Conservation (phyloP, 2,329 filamentous ascomycete genomes). For the Fusarium agapanthi region DNA sequence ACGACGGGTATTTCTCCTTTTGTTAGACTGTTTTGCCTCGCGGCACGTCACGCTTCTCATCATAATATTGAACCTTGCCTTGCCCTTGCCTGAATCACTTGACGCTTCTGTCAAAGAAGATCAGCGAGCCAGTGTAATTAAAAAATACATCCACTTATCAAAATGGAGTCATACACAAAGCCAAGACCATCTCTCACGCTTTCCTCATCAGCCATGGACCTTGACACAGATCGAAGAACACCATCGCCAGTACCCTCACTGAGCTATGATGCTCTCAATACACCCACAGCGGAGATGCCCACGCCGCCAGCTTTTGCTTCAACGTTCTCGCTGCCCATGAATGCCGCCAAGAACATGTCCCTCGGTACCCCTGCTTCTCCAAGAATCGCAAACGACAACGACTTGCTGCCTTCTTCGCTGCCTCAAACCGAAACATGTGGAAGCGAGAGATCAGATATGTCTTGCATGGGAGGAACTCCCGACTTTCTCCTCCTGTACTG, state of each 20-base stretch:
- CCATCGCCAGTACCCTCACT: slow-evolving; percentile 32
- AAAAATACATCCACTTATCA: background rate
- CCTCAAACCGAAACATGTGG: slow-evolving; percentile 18
- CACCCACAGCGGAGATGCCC: slow-evolving; percentile 27
- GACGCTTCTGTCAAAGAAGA: background rate
- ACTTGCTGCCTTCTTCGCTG: slow-evolving; percentile 10
- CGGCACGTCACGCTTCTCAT: slow-evolving; percentile 3
- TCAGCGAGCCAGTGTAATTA: background rate
- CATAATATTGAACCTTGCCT: background rate
- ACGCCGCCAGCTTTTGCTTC: slow-evolving; percentile 30
- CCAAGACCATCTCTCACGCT: slow-evolving; percentile 15
- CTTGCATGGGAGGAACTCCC: slow-evolving; percentile 20
- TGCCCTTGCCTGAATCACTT: background rate
- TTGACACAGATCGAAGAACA: slow-evolving; percentile 26
- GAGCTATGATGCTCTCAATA: slow-evolving; percentile 26
- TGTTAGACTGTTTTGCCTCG: slow-evolving; percentile 31
- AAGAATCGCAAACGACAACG: slow-evolving; percentile 6
- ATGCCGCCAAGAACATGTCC: slow-evolving; percentile 12
- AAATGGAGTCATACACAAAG: slow-evolving; percentile 30
- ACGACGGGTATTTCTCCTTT: slow-evolving; percentile 1
- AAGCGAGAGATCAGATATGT: slow-evolving; percentile 6
- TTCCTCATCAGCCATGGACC: slow-evolving; percentile 30
- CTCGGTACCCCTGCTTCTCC: slow-evolving; percentile 1
- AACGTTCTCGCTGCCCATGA: slow-evolving; percentile 14
- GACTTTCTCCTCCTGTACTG: slow-evolving; percentile 39